Conservation (phyloP, 805 yeast genomes). For the Pichia eremophila region DNA sequence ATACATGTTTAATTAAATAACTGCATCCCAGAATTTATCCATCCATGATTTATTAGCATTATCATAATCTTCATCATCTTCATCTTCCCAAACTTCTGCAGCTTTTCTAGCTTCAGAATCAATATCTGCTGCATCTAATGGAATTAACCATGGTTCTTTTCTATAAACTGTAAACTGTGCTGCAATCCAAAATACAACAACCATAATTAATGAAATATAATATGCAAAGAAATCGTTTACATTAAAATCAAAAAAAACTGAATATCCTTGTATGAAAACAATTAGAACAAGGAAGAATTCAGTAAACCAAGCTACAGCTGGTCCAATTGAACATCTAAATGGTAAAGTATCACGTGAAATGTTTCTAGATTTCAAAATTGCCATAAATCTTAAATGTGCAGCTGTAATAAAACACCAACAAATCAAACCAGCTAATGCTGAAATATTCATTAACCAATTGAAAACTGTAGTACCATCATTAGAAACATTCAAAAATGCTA, state of each 20-base stretch:
- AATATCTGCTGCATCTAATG: slow-evolving; percentile 50
- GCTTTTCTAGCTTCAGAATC: slow-evolving; percentile 14
- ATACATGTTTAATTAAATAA: not conserved
- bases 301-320: slow-evolving; percentile 58
- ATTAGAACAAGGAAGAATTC: slow-evolving; percentile 43
- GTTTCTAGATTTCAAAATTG: slow-evolving; percentile 50
- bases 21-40: slow-evolving; percentile 11
- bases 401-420: slow-evolving; percentile 61
- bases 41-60: not conserved
- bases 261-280: slow-evolving; percentile 64
- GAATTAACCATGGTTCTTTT: slow-evolving; percentile 37
- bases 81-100: slow-evolving; percentile 45
- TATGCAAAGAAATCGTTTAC: slow-evolving; percentile 58
- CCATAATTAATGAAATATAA: slow-evolving; percentile 59
- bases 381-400: slow-evolving; percentile 63
- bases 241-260: slow-evolving; percentile 46
- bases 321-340: slow-evolving; percentile 65
- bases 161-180: slow-evolving; percentile 41
- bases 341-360: slow-evolving; percentile 64
- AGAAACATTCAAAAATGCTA: slow-evolving; percentile 53
- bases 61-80: slow-evolving; percentile 5
- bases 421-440: slow-evolving; percentile 70
- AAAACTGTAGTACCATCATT: slow-evolving; percentile 49
- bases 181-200: slow-evolving; percentile 43
- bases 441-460: slow-evolving; percentile 63